phyloP scores from a whole-genome alignment of 73 alveolate genomes.

The Blepharisma japonicum region DNA sequence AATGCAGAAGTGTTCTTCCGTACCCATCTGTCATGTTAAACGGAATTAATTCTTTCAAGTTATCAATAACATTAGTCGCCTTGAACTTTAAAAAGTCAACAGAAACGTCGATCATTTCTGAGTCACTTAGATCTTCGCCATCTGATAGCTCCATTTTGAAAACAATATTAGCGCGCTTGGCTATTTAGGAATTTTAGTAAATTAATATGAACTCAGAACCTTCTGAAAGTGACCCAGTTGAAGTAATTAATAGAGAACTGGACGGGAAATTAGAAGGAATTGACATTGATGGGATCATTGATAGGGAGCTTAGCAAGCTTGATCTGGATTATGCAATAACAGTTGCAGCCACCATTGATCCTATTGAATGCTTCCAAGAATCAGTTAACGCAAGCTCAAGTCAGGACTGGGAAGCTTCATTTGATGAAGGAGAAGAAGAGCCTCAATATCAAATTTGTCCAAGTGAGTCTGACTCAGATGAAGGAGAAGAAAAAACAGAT shows the following conservation, averaged over 20 bases:
- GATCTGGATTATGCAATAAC: not conserved
- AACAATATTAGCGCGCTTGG: no score
- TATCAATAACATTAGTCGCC: not conserved
- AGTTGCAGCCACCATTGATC: conserved; percentile 1
- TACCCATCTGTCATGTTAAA: not conserved
- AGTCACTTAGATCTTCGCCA: no score
- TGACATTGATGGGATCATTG: conserved; percentile 4
- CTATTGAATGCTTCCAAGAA: not conserved
- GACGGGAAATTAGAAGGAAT: conserved; percentile 6
- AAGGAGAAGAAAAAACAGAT: conserved; percentile 24
- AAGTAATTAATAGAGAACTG: not conserved
- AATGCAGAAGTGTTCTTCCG: not conserved
- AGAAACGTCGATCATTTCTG: no score
- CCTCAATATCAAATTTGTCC: not conserved
- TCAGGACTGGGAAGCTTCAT: conserved; percentile 18
- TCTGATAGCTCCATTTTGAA: no score
- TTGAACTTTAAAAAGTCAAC: no score
- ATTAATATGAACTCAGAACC: not conserved
- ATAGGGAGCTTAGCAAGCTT: conserved; percentile 2
- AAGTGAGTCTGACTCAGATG: not conserved
- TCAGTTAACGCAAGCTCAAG: not conserved
- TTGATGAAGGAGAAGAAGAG: not conserved
- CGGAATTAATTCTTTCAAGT: not conserved
- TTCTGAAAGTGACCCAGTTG: not conserved
- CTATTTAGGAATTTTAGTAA: no score